Percentiles rank a stretch among this genome's conserved stretches.
phyloP scores from a whole-genome alignment of 345 rosid species.

The Brassica juncea region DNA sequence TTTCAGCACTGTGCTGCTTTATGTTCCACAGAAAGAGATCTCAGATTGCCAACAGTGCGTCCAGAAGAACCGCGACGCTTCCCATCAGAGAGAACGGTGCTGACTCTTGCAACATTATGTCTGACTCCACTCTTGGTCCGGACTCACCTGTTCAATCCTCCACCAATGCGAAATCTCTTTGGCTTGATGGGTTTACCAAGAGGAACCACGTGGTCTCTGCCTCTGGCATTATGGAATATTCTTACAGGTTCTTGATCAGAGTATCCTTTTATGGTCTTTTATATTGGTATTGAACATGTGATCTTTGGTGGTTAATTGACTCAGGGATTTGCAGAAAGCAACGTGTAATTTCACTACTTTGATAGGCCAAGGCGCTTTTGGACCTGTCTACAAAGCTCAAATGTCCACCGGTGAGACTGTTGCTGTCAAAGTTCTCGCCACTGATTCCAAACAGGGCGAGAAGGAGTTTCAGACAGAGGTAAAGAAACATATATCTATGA shows the following conservation, averaged over 20 bases:
- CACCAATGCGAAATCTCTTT: neutral
- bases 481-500: constrained; percentile 6
- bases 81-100: neutral
- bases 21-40: neutral
- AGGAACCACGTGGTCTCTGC: neutral
- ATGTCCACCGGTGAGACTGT: constrained; percentile 89
- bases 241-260: neutral
- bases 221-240: neutral
- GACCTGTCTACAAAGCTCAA: constrained; percentile 90
- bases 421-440: constrained; percentile 96
- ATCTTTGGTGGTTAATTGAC: neutral
- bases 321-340: constrained; percentile 1
- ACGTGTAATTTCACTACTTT: neutral
- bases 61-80: neutral
- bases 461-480: constrained; percentile 98
- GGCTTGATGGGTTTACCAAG: neutral
- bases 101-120: neutral
- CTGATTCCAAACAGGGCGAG: constrained; percentile 98
- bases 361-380: neutral
- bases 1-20: neutral
- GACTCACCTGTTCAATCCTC: neutral
- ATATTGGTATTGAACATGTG: neutral
- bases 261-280: neutral
- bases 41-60: neutral
- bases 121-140: neutral